Evolutionary conservation across 73 alveolate genomes (phyloP).

Genomic region (Uronychia binucleata): DNA sequence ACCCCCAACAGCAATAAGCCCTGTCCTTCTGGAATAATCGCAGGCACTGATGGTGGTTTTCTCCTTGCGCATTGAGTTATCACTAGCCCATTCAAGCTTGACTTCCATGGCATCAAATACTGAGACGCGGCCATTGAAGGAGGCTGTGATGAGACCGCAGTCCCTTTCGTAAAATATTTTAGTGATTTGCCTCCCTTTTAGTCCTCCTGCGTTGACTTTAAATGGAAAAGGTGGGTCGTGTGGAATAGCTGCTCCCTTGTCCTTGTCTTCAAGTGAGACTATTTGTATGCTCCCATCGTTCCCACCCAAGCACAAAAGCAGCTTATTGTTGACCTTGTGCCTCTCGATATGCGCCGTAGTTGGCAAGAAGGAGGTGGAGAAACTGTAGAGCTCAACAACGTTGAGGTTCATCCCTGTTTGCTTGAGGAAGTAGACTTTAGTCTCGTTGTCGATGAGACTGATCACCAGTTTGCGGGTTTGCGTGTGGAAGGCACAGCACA

Average conservation of each 20-base stretch:
- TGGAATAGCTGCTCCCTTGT: slow-evolving; percentile 12
- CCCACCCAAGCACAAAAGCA: slow-evolving; percentile 35
- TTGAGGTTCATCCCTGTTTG: slow-evolving; percentile 27
- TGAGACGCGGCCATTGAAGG: slow-evolving; percentile 32
- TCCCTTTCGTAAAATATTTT: slow-evolving; percentile 38
- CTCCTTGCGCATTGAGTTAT: slow-evolving; percentile 20
- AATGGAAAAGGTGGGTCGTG: not conserved
- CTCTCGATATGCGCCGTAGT: slow-evolving; percentile 21
- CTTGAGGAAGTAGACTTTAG: slow-evolving; percentile 20
- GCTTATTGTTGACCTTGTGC: slow-evolving; percentile 34
- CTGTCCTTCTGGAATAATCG: slow-evolving; percentile 26
- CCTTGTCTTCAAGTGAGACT: slow-evolving; percentile 14
- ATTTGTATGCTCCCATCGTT: slow-evolving; percentile 24
- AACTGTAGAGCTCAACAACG: slow-evolving; percentile 18
- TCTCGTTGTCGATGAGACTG: slow-evolving; percentile 42
- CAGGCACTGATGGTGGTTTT: slow-evolving; percentile 26
- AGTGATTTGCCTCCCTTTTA: slow-evolving; percentile 14
- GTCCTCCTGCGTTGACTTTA: not conserved
- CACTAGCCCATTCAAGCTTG: slow-evolving; percentile 36
- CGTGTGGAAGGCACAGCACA: slow-evolving; percentile 21
- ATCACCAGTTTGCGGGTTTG: slow-evolving; percentile 24
- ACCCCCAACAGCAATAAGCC: slow-evolving; percentile 54
- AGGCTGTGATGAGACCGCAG: slow-evolving; percentile 23
- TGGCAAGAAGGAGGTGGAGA: slow-evolving; percentile 20
- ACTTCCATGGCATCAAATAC: slow-evolving; percentile 58